Conservation (phyloP, 1,284 basidiomycete species). For the Trichosporon faecale region DNA sequence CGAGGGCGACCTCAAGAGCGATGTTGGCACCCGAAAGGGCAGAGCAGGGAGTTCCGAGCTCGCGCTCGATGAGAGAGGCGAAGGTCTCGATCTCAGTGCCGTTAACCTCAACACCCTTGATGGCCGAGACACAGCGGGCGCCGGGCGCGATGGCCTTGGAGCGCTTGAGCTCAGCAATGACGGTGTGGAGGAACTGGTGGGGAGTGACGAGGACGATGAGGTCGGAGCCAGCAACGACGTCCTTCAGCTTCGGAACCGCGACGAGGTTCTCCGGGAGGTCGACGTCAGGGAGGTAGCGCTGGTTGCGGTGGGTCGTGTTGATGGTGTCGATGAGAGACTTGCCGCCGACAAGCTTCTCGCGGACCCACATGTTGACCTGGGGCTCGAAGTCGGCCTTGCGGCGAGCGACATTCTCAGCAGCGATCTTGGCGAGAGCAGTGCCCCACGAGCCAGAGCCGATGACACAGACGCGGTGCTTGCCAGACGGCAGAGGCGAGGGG, state of each 20-base stretch:
- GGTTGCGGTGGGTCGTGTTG: conserved; percentile 59
- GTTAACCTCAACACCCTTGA: conserved; percentile 59
- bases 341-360: conserved; percentile 54
- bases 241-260: conserved; percentile 55
- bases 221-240: conserved; percentile 58
- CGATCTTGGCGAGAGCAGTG: conserved; percentile 59
- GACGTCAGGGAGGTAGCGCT: conserved; percentile 59
- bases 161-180: conserved; percentile 48
- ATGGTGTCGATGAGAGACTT: conserved; percentile 58
- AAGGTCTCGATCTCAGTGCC: conserved; percentile 59
- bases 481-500: conserved; percentile 41
- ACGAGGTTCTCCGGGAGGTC: conserved; percentile 57
- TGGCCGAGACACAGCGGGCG: conserved; percentile 55
- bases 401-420: conserved; percentile 55
- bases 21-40: conserved; percentile 63
- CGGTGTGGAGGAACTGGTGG: conserved; percentile 54
- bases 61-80: conserved; percentile 58
- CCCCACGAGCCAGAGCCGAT: conserved; percentile 59
- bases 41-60: conserved; percentile 57
- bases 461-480: conserved; percentile 58
- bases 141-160: conserved; percentile 51
- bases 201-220: conserved; percentile 59
- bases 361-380: conserved; percentile 58
- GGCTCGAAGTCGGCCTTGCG: conserved; percentile 52
- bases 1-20: conserved; percentile 58